Evolutionary conservation across 2,329 filamentous ascomycete species (phyloP).

Genomic region (Fonsecaea multimorphosa): DNA sequence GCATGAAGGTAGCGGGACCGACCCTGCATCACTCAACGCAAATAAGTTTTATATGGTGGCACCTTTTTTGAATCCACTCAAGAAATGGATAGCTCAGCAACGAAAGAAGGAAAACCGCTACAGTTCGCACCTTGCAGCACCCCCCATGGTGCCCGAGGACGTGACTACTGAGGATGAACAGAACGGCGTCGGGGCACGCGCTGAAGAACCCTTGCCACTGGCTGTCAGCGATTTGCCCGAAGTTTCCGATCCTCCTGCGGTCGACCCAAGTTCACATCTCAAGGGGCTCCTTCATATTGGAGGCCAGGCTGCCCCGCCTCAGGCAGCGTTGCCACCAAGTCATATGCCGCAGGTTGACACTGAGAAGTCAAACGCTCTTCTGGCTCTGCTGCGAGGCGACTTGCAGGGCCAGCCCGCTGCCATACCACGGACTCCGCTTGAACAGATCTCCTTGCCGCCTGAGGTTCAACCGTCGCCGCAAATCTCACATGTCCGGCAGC

Average conservation of each 20-base stretch:
- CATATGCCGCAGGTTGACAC: conserved; percentile 43
- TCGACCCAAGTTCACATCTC: conserved; percentile 58
- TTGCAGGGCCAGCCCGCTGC: conserved; percentile 42
- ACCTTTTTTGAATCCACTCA: conserved; percentile 82
- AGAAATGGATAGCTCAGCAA: conserved; percentile 89
- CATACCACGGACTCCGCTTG: conserved; percentile 59
- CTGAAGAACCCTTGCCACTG: conserved; percentile 34
- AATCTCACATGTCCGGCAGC: conserved; percentile 36
- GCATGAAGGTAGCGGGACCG: conserved; percentile 58
- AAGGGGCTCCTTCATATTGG: conserved; percentile 56
- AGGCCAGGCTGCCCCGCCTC: conserved; percentile 28
- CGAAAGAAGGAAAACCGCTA: conserved; percentile 68
- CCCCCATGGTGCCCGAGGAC: conserved; percentile 35
- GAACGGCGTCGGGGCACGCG: conserved; percentile 32
- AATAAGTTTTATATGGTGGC: conserved; percentile 99
- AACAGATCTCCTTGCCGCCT: conserved; percentile 59
- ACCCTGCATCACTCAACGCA: conserved; percentile 65
- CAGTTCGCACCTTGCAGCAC: conserved; percentile 58
- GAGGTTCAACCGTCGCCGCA: conserved; percentile 61
- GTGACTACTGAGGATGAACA: conserved; percentile 37
- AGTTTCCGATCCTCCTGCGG: conserved; percentile 41
- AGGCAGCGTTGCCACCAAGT: conserved; percentile 27
- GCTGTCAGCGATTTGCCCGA: conserved; percentile 50
- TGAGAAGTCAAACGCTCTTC: conserved; percentile 58
- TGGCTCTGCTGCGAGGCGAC: conserved; percentile 61